Conservation (phyloP, 2,329 filamentous ascomycete genomes). For the Ilyonectria robusta region DNA sequence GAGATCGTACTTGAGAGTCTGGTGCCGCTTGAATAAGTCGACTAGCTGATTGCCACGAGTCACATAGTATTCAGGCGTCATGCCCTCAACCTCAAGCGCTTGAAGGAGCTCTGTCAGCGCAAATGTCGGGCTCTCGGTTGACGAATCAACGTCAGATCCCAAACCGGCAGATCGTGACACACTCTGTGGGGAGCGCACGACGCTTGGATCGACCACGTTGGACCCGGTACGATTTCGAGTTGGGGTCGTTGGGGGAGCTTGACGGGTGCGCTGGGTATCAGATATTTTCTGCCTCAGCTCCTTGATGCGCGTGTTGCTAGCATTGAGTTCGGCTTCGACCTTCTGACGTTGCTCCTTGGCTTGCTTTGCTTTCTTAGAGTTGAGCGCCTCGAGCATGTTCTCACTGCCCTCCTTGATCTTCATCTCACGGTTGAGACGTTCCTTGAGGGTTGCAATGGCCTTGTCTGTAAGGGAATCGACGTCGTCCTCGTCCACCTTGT, state of each 20-base stretch:
- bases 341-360: conserved; percentile 85
- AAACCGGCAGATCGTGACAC: conserved; percentile 67
- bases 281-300: conserved; percentile 72
- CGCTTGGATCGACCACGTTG: conserved; percentile 61
- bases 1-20: conserved; percentile 94
- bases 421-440: conserved; percentile 92
- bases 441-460: conserved; percentile 81
- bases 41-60: conserved; percentile 92
- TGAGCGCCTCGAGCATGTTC: conserved; percentile 95
- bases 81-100: conserved; percentile 87
- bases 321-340: conserved; percentile 90
- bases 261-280: conserved; percentile 69
- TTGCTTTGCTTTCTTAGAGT: conserved; percentile 96
- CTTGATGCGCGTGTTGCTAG: conserved; percentile 82
- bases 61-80: conserved; percentile 96
- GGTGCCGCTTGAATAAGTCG: conserved; percentile 95
- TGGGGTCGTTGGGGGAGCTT: conserved; percentile 64
- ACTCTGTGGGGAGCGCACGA: conserved; percentile 71
- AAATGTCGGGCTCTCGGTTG: conserved; percentile 90
- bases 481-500: conserved; percentile 76
- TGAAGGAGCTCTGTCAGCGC: conserved; percentile 91
- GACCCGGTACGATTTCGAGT: conserved; percentile 65
- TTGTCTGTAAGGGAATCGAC: conserved; percentile 74
- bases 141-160: conserved; percentile 74
- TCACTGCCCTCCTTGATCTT: conserved; percentile 99